Evolutionary conservation across 2,329 filamentous ascomycete species (phyloP), one percentile per base, ranked within the genome.

Genomic region (Epichloe sylvatica): DNA sequence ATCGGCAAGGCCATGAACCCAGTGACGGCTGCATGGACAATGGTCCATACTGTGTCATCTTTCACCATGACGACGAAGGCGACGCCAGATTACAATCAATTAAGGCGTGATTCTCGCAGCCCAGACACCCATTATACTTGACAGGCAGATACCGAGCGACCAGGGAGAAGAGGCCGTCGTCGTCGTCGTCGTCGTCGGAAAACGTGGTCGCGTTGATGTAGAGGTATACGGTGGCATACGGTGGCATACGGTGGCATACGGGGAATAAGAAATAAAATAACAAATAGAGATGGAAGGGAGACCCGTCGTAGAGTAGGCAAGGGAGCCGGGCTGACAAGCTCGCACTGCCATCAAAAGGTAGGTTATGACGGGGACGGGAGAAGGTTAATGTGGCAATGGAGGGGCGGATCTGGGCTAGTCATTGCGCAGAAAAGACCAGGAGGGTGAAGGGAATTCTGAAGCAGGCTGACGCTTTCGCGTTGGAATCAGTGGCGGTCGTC

Each of bases 1-100:
- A 50, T 47, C 8, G 51, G 51, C 33, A 52, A 12, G 9, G 45
- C n/a, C 41, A 46, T 45, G 23, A 52, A 52, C 19, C 51, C 51
- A 17, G 51, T 45, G 9, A 50, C 42, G 38, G 48, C 45, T 2
- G 48, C 48, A 30, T 52, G 51, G 47, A 52, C 48, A 12, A 50
- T 50, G 9, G 51, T 52, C 51, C 51, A 52, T 30, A 48, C 11
- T 36, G 46, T 44, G 38, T 15, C 45, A 50, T 38, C 45, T 11
- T 42, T 45, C 30, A n/a, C 36, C 45, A 52, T 50, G 41, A 36
- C 33, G 41, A 25, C 19, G 36, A 41, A 49, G 12, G 23, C 13
- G 33, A 30, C 33, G 30, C 19, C 35, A 38, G 42, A 35, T 23
- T 19, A 23, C 21, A 17, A 25, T 38, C n/a, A 34, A 42, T 33